A percentile compares a stretch with the other conserved stretches of the same genome.
Conservation (phyloP, 225 moss, liverwort and hornwort genomes). For the Asterella californica region DNA sequence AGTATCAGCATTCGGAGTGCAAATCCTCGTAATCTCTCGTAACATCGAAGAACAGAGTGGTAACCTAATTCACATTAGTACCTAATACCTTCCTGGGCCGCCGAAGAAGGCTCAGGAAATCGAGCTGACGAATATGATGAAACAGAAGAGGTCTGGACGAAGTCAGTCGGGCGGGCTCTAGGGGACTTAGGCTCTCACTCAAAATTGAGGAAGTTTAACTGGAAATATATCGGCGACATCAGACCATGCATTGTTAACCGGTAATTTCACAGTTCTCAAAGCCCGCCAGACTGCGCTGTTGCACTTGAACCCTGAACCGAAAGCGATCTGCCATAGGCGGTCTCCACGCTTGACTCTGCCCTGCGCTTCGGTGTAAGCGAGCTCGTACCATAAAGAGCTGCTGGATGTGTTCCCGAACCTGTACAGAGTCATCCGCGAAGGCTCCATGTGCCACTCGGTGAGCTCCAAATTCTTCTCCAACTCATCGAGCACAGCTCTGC, state of each 20-base stretch:
- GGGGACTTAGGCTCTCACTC: too few relatives aligned
- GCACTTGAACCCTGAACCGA: constrained; percentile 81
- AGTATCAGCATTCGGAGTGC: too few relatives aligned
- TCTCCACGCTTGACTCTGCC: constrained; percentile 65
- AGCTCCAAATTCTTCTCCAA: constrained; percentile 65
- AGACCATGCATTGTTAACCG: constrained; percentile 52
- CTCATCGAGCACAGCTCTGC: constrained; percentile 62
- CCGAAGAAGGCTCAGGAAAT: too few relatives aligned
- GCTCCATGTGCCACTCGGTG: constrained; percentile 81
- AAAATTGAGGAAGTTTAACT: constrained; percentile 16
- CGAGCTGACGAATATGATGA: too few relatives aligned
- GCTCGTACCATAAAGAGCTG: constrained; percentile 77
- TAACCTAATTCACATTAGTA: too few relatives aligned
- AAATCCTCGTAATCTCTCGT: too few relatives aligned
- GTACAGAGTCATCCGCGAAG: constrained; percentile 73
- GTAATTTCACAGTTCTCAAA: constrained; percentile 44
- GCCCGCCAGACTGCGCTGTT: constrained; percentile 82
- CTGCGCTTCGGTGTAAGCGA: constrained; percentile 65
- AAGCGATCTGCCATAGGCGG: constrained; percentile 81
- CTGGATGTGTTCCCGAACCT: constrained; percentile 85
- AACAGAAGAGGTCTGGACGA: too few relatives aligned
- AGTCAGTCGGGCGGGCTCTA: neutral
- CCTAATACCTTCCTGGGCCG: too few relatives aligned
- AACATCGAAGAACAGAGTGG: too few relatives aligned
- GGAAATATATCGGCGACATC: constrained; percentile 61